These are phyloP conservation scores for Taiwanofungus camphoratus DNA, from an alignment of 1,284 basidiomycete genomes.

Conservation along the genomic window DNA sequence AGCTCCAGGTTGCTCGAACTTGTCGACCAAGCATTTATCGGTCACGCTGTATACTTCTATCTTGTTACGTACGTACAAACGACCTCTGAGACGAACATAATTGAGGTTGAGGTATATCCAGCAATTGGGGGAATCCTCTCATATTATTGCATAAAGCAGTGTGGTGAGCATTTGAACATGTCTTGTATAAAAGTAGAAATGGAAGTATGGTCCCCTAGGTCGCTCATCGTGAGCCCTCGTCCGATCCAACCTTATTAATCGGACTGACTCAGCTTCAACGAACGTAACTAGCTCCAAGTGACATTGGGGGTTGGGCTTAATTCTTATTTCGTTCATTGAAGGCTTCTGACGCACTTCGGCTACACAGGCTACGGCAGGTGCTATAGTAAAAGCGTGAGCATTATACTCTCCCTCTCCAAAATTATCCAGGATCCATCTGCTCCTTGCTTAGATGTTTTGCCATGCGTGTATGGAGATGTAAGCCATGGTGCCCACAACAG, in stretches of 20 bases:
- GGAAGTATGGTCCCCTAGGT: constrained; percentile 28
- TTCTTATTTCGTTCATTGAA: neutral
- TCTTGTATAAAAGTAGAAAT: neutral
- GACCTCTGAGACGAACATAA: neutral
- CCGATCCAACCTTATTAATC: neutral
- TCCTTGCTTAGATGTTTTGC: constrained; percentile 46
- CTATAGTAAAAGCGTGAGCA: constrained; percentile 57
- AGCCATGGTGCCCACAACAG: constrained; percentile 20
- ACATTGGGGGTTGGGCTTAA: constrained; percentile 45
- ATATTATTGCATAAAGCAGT: constrained; percentile 38
- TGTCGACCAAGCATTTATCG: constrained; percentile 49
- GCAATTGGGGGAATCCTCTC: constrained; percentile 40
- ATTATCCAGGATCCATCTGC: neutral
- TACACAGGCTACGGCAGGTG: constrained; percentile 49
- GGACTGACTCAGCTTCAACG: neutral
- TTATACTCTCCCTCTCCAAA: too few relatives aligned
- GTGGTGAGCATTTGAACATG: constrained; percentile 34
- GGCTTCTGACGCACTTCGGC: constrained; percentile 8
- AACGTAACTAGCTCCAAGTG: constrained; percentile 56
- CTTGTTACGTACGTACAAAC: constrained; percentile 16
- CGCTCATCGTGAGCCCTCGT: constrained; percentile 40
- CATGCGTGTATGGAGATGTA: constrained; percentile 67
- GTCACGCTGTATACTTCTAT: constrained; percentile 54
- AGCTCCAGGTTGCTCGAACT: constrained; percentile 42
- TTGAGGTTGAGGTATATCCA: constrained; percentile 40